Percentiles rank a stretch among this genome's conserved stretches.
These are phyloP conservation scores for Fraxinus velutina DNA, from an alignment of 305 asterid genomes.

Conservation along the genomic window DNA sequence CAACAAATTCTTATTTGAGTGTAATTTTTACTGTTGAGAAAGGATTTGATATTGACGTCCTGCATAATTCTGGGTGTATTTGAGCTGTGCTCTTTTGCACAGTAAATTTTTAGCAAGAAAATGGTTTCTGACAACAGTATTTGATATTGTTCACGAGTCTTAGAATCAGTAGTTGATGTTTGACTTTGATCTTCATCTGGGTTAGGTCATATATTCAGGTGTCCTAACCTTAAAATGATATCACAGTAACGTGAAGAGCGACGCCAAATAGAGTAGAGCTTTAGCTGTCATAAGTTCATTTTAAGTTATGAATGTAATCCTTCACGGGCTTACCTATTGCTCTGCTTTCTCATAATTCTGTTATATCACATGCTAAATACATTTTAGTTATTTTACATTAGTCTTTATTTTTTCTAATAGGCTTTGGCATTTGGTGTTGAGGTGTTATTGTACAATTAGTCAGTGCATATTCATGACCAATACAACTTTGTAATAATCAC, in stretches of 20 bases:
- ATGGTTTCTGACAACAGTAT: neutral
- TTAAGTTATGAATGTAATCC: conserved; percentile 2
- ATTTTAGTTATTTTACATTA: neutral
- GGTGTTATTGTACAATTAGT: conserved; percentile 7
- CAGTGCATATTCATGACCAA: neutral
- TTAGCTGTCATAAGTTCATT: neutral
- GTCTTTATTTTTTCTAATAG: neutral
- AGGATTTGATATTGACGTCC: neutral
- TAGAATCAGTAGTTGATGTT: neutral
- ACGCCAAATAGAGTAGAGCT: neutral
- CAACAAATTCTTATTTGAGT: neutral
- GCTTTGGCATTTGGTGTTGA: conserved; percentile 12
- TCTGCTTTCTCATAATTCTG: neutral
- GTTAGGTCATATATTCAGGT: neutral
- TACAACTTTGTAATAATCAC: neutral
- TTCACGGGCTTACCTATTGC: conserved; percentile 19
- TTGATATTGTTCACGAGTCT: neutral
- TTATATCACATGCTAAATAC: neutral
- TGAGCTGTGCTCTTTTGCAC: neutral
- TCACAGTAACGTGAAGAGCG: neutral
- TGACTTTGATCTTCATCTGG: neutral
- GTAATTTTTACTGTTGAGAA: neutral
- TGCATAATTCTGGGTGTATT: neutral
- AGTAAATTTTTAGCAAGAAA: neutral
- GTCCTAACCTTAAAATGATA: neutral